These are phyloP conservation scores for Phlebiopsis flavidoalba DNA, from an alignment of 768 basidiomycete species.

Conservation along the genomic window DNA sequence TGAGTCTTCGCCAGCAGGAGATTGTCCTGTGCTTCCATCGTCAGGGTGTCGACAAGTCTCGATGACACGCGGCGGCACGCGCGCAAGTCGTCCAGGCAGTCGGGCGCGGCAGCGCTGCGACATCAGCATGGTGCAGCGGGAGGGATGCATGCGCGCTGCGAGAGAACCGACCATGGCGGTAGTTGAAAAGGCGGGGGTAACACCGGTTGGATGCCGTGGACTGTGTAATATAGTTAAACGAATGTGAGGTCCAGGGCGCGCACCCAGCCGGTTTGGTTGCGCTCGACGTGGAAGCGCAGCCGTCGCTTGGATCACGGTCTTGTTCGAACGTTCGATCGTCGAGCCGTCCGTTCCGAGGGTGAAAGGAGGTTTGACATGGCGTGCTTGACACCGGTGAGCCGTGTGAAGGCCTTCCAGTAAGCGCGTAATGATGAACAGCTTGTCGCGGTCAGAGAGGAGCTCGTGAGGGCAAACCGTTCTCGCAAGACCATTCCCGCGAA, in stretches of 20 bases:
- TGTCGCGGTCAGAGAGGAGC: slow-evolving; percentile 26
- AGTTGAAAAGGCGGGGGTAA: slow-evolving; percentile 20
- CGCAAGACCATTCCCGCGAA: slow-evolving; percentile 25
- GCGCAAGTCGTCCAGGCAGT: neutral
- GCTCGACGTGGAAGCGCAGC: slow-evolving; percentile 18
- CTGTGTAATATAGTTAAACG: slow-evolving; percentile 23
- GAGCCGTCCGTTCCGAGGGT: slow-evolving; percentile 35
- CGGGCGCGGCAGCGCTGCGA: slow-evolving; percentile 3
- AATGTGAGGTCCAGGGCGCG: slow-evolving; percentile 13
- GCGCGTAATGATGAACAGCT: slow-evolving; percentile 27
- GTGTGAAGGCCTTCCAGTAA: slow-evolving; percentile 30
- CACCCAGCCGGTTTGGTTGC: slow-evolving; percentile 17
- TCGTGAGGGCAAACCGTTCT: slow-evolving; percentile 15
- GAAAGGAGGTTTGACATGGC: slow-evolving; percentile 29
- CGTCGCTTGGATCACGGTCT: slow-evolving; percentile 21
- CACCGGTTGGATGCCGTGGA: slow-evolving; percentile 19
- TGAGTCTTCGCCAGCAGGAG: slow-evolving; percentile 28
- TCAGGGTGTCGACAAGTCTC: slow-evolving; percentile 13
- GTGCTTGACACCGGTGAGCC: slow-evolving; percentile 23
- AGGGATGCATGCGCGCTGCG: slow-evolving; percentile 16
- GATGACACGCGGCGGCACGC: neutral
- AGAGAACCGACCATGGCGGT: slow-evolving; percentile 9
- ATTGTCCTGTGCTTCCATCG: slow-evolving; percentile 29
- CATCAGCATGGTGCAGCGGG: slow-evolving; percentile 1
- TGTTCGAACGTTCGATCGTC: slow-evolving; percentile 25